Evolutionary conservation across 2,329 filamentous ascomycete species (phyloP), one percentile per base, ranked within the genome.

Genomic region (Penicillium italicum): DNA sequence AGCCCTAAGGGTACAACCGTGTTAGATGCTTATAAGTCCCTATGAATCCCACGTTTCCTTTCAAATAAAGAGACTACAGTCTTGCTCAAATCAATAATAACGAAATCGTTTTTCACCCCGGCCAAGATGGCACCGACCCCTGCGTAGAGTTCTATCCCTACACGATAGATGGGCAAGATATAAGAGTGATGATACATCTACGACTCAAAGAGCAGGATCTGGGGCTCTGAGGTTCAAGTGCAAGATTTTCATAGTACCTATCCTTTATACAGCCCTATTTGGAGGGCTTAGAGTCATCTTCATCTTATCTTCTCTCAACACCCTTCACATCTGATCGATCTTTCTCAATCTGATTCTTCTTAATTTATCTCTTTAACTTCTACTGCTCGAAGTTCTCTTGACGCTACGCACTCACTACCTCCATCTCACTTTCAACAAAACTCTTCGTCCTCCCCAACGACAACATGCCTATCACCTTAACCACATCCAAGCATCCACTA

Each of bases 61-160:
- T 24, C 3, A 1, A 9, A 51, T 11, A 5, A 20, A 14, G 4
- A 34, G 4, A 42, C 10, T 33, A 9, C 41, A 43, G 22, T 54
- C 33, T 30, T 45, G 8, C 5, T 34, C 3, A 4, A 2, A 38
- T 43, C 24, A 5, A 2, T 14, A 57, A 18, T 16, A 72, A 72
- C 70, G 69, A 72, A 50, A 66, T 72, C 50, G 66, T 65, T 26
- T 71, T 58, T 46, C 68, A 72, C 43, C 54, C 59, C 5, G 69
- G 66, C 38, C 46, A 61, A n/a, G 71, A 72, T 36, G 70, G 71
- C 37, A 67, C 66, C 3, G 22, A 34, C 10, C 68, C 69, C 14
- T 67, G 53, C 49, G 69, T 73, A 22, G 71, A 73, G 7, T 71
- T 72, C 59, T 75, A 74, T 50, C 67, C 69, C 3, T 74, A 24